A percentile compares a stretch with the other conserved stretches of the same genome.
phyloP scores from a whole-genome alignment of 2,329 filamentous ascomycete genomes.

The Penicillium sp. region DNA sequence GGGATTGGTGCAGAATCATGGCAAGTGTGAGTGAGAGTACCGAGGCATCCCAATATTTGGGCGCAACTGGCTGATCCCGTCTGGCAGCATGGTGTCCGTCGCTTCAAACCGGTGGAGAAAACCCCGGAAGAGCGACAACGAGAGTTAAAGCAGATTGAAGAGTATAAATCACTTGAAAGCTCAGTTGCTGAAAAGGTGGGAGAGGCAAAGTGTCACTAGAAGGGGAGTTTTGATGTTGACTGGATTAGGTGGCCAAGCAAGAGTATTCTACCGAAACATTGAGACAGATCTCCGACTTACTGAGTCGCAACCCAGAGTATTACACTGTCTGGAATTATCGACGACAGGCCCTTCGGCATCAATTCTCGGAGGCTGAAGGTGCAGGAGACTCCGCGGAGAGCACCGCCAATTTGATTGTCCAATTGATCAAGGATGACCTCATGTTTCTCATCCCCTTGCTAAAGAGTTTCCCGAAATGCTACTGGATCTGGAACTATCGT shows the following conservation, averaged over 20 bases:
- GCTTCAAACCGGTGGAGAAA: conserved; percentile 62
- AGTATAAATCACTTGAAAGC: conserved; percentile 73
- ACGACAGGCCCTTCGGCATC: conserved; percentile 69
- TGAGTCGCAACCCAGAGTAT: conserved; percentile 53
- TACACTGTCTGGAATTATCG: conserved; percentile 59
- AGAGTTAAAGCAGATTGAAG: conserved; percentile 74
- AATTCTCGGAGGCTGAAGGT: conserved; percentile 48
- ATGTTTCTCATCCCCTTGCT: conserved; percentile 82
- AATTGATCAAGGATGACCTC: conserved; percentile 72
- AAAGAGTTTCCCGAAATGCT: conserved; percentile 89
- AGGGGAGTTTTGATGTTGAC: conserved; percentile 15
- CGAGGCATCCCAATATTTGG: too few species aligned
- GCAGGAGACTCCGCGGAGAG: conserved; percentile 31
- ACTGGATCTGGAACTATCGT: conserved; percentile 99
- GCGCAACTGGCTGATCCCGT: too few species aligned
- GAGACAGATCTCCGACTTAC: conserved; percentile 48
- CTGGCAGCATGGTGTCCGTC: conserved; percentile 88
- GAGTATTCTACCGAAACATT: conserved; percentile 49
- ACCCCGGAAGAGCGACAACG: conserved; percentile 72
- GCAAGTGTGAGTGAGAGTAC: conserved; percentile 32
- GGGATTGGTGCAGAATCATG: too few species aligned
- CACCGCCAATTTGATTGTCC: conserved; percentile 51
- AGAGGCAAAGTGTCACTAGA: not conserved
- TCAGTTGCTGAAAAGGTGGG: conserved; percentile 68
- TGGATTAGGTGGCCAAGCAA: conserved; percentile 41